Evolutionary conservation across 257 asterid genomes (phyloP), one percentile per base, ranked within the genome.

Genomic region (Gentiana macrophylla): DNA sequence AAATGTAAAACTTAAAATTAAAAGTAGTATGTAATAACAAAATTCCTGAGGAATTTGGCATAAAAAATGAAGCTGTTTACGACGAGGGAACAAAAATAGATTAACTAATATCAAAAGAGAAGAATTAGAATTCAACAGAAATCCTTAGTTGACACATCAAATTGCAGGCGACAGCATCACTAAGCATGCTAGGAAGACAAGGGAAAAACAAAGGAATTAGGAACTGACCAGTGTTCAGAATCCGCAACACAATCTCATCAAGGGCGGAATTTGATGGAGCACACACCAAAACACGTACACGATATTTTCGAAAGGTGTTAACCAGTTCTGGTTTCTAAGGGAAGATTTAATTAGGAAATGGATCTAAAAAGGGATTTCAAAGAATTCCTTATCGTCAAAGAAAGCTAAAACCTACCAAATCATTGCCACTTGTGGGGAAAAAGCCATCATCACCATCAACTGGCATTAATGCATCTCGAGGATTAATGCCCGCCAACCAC

Each of bases 201-300:
- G 55, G 57, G 41, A 9, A 55, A 32, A 10, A 3, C 5, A 15
- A 62, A 55, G 32, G 44, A 64, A 66, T 53, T 8, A 36, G 64
- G 55, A 49, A 56, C 86, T 64, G 24, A 87, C 98, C 98, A 41
- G 91, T 85, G 68, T 72, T 80, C 53, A 85, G 63, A 67, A 92
- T 65, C 48, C 97, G 90, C 70, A 78, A 67, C 45, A 92, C 97
- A 70, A 92, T 92, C 78, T 92, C 98, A 75, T 92, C 97, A 49
- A 92, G 97, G 61, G 97, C 97, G 61, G 97, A 83, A 70, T 92
- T 92, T 64, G 98, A 92, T 49, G 98, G 98, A 60, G 98, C 97
- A 74, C 98, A 92, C 43, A 88, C 95, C 52, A 92, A 81, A 43
- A 85, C 97, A 50, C 95, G 97, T 50, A 84, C 86, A 54, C 98